These are phyloP conservation scores for Fusarium torulosum DNA, from an alignment of 2,329 filamentous ascomycete genomes.

Conservation along the genomic window DNA sequence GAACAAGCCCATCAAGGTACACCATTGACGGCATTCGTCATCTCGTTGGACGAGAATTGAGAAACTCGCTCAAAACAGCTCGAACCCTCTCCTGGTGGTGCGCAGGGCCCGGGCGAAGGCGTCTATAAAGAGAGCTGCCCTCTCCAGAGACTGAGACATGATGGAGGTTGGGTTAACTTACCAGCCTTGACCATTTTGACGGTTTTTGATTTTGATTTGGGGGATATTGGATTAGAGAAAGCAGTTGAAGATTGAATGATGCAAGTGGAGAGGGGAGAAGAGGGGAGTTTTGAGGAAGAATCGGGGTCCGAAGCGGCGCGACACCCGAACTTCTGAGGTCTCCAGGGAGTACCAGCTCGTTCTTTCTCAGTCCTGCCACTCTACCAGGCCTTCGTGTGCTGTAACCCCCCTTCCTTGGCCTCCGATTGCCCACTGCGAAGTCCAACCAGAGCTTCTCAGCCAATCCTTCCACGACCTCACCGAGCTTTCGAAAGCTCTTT, in stretches of 20 bases:
- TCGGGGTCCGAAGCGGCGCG: constrained; percentile 43
- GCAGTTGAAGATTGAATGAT: constrained; percentile 37
- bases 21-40: constrained; percentile 38
- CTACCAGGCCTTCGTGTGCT: not conserved
- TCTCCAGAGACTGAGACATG: constrained; percentile 17
- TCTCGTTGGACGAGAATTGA: constrained; percentile 57
- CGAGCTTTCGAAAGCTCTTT: constrained; percentile 36
- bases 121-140: constrained; percentile 47
- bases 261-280: constrained; percentile 45
- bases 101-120: constrained; percentile 29
- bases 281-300: constrained; percentile 45
- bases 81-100: constrained; percentile 50
- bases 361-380: constrained; percentile 2
- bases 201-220: constrained; percentile 43
- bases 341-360: constrained; percentile 14
- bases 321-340: constrained; percentile 31
- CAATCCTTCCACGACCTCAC: constrained; percentile 28
- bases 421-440: constrained; percentile 4
- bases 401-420: constrained; percentile 10
- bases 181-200: constrained; percentile 99
- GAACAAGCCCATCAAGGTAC: constrained; percentile 61
- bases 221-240: constrained; percentile 30
- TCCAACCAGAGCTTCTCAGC: constrained; percentile 13
- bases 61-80: constrained; percentile 73
- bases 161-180: constrained; percentile 60